A percentile compares a stretch with the other conserved stretches of the same genome.
phyloP scores from a whole-genome alignment of 2,329 filamentous ascomycete species.

The Nannizzia gypsea region DNA sequence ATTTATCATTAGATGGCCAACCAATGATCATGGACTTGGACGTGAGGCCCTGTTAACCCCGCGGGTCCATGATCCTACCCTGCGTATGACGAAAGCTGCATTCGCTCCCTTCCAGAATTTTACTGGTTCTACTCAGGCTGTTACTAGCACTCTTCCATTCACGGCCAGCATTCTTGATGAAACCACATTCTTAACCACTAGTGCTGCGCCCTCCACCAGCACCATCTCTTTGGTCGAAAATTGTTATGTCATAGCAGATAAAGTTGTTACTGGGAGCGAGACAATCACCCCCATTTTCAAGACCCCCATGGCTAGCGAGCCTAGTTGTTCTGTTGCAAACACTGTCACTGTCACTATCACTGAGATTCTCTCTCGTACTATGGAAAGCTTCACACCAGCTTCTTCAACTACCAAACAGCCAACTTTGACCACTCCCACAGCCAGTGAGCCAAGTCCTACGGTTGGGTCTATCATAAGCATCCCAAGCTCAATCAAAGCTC shows the following conservation, averaged over 20 bases:
- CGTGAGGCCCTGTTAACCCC: not conserved
- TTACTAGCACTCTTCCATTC: not conserved
- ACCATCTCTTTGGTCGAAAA: not conserved
- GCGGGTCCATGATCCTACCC: not conserved
- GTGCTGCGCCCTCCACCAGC: not conserved
- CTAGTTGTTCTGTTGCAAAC: not conserved
- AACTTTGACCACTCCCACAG: not conserved
- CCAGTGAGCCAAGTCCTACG: not conserved
- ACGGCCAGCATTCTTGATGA: not conserved
- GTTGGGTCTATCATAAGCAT: not conserved
- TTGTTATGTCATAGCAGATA: no score
- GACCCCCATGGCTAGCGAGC: not conserved
- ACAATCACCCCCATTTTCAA: not conserved
- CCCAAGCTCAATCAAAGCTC: not conserved
- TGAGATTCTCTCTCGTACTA: not conserved
- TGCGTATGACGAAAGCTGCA: not conserved
- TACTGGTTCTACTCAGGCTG: not conserved
- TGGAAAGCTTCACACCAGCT: not conserved
- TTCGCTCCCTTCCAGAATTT: not conserved
- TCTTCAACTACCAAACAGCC: not conserved
- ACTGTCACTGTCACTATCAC: not conserved
- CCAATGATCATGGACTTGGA: not conserved
- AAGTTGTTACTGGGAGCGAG: not conserved
- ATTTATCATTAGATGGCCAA: not conserved
- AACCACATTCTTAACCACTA: not conserved